A percentile compares a stretch with the other conserved stretches of the same genome.
Evolutionary conservation across 352 stramenopile species (phyloP).

Genomic region (Pythium myriotylum): DNA sequence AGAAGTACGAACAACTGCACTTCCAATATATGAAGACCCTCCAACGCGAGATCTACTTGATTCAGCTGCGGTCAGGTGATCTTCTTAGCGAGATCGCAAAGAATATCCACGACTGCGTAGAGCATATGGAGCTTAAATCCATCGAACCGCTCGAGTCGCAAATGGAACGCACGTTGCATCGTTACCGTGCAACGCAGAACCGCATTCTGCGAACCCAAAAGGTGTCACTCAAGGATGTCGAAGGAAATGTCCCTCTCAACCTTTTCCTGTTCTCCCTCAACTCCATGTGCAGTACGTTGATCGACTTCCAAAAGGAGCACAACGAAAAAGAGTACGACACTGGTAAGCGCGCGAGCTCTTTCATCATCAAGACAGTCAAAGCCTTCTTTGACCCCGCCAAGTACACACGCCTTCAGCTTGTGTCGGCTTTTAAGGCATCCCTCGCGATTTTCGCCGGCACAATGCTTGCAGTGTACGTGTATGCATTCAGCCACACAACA

Average conservation of each 20-base stretch:
- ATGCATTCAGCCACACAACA: slow-evolving; percentile 69
- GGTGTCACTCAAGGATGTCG: slow-evolving; percentile 65
- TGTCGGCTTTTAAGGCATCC: slow-evolving; percentile 59
- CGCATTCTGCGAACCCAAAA: slow-evolving; percentile 53
- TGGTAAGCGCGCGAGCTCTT: slow-evolving; percentile 47
- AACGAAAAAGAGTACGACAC: slow-evolving; percentile 62
- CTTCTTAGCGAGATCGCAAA: slow-evolving; percentile 70
- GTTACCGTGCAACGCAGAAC: slow-evolving; percentile 64
- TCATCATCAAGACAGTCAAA: slow-evolving; percentile 49
- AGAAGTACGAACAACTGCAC: slow-evolving; percentile 75
- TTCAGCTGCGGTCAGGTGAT: slow-evolving; percentile 65
- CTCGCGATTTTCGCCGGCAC: slow-evolving; percentile 64
- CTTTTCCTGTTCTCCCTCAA: slow-evolving; percentile 85
- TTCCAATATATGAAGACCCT: slow-evolving; percentile 79
- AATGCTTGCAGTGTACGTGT: slow-evolving; percentile 75
- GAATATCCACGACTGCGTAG: slow-evolving; percentile 52
- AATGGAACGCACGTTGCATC: slow-evolving; percentile 69
- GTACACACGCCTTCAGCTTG: slow-evolving; percentile 42
- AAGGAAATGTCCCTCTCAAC: slow-evolving; percentile 81
- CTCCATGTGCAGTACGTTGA: slow-evolving; percentile 78
- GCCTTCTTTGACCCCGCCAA: slow-evolving; percentile 51
- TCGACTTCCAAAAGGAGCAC: slow-evolving; percentile 67
- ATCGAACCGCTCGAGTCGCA: slow-evolving; percentile 54
- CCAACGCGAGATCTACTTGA: slow-evolving; percentile 82
- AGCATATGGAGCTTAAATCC: slow-evolving; percentile 54